Evolutionary conservation across 108 stramenopile genomes (phyloP).

Genomic region (Schizochytrium sp.): DNA sequence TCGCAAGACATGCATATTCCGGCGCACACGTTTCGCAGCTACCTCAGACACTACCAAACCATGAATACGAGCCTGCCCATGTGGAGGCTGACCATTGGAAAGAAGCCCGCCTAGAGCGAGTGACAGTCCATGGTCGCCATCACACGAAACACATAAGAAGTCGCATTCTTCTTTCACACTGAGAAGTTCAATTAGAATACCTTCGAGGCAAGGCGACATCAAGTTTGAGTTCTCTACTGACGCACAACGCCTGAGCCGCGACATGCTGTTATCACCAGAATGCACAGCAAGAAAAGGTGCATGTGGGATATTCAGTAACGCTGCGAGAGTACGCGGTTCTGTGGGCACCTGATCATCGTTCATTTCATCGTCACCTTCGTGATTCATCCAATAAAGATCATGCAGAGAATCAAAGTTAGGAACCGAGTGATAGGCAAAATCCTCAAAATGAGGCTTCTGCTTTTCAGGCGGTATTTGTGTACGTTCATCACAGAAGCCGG

Average conservation of each 20-base stretch:
- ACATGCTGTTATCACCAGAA: neutral
- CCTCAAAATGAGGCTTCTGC: constrained; percentile 34
- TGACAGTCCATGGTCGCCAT: constrained; percentile 14
- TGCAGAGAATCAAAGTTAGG: constrained; percentile 31
- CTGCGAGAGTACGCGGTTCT: constrained; percentile 58
- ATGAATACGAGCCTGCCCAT: constrained; percentile 6
- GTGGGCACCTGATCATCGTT: constrained; percentile 51
- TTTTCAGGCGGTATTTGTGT: neutral
- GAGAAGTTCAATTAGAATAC: constrained; percentile 52
- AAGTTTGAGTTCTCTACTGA: neutral
- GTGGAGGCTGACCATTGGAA: neutral
- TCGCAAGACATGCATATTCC: constrained; percentile 1
- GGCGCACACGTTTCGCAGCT: constrained; percentile 6
- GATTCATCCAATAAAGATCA: constrained; percentile 58
- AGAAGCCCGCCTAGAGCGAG: constrained; percentile 8
- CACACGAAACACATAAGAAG: constrained; percentile 42
- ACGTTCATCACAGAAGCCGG: constrained; percentile 35
- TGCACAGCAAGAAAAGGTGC: neutral
- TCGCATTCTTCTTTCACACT: constrained; percentile 52
- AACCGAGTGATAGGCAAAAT: neutral
- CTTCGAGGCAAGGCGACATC: neutral
- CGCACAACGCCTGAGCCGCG: neutral
- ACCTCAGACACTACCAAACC: constrained; percentile 20
- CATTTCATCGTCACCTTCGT: constrained; percentile 21
- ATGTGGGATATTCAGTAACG: constrained; percentile 3